A percentile compares a stretch with the other conserved stretches of the same genome.
These are phyloP conservation scores for Paracorniculantispora psalliotae DNA, from an alignment of 2,329 filamentous ascomycete species.

Conservation along the genomic window DNA sequence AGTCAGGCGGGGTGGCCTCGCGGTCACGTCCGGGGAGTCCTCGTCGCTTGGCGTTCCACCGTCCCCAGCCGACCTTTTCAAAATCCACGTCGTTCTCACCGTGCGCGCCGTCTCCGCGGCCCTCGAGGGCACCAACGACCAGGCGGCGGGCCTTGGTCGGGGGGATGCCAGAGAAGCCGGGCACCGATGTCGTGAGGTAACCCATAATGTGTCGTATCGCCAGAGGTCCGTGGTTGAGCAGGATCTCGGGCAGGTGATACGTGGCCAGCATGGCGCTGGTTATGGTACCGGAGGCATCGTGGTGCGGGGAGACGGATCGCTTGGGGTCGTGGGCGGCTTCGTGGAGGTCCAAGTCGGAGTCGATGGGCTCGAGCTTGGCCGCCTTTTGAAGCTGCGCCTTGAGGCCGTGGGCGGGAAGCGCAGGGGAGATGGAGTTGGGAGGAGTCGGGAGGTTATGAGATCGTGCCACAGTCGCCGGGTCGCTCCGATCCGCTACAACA, in stretches of 20 bases:
- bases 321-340: constrained; percentile 41
- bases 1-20: constrained; percentile 36
- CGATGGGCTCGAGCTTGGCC: constrained; percentile 59
- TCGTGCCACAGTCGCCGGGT: constrained; percentile 56
- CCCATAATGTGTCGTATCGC: constrained; percentile 95
- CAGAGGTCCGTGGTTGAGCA: constrained; percentile 82
- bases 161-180: constrained; percentile 84
- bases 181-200: constrained; percentile 86
- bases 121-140: constrained; percentile 88
- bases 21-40: constrained; percentile 53
- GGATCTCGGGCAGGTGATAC: constrained; percentile 83
- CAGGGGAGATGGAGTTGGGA: constrained; percentile 91
- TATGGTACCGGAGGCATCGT: constrained; percentile 76
- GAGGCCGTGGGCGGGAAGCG: constrained; percentile 74
- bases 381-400: constrained; percentile 61
- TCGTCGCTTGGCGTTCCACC: constrained; percentile 80
- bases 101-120: constrained; percentile 58
- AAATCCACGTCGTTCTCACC: constrained; percentile 73
- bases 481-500: constrained; percentile 65
- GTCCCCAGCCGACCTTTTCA: constrained; percentile 95
- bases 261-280: constrained; percentile 81
- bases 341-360: constrained; percentile 83
- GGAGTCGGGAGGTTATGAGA: constrained; percentile 74
- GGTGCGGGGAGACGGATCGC: constrained; percentile 42
- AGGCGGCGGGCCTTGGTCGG: constrained; percentile 85